phyloP scores from a whole-genome alignment of 2,329 filamentous ascomycete genomes.

The Mollisia scopiformis region DNA sequence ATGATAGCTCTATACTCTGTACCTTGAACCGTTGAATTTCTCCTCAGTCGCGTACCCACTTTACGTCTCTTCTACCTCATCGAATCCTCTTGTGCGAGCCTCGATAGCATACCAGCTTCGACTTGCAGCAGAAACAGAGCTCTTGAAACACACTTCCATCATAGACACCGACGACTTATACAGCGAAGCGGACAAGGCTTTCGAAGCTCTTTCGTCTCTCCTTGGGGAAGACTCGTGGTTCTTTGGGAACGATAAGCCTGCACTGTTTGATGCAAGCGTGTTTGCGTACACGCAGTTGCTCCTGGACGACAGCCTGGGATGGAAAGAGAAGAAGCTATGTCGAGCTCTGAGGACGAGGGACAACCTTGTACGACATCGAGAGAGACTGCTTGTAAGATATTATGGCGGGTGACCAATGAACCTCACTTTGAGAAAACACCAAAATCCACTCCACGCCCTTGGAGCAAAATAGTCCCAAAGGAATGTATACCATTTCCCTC shows the following conservation, averaged over 20 bases:
- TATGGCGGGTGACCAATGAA: slow-evolving; percentile 29
- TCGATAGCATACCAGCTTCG: slow-evolving; percentile 69
- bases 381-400: slow-evolving; percentile 52
- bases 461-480: too few species aligned
- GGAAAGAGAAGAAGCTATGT: slow-evolving; percentile 64
- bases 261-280: slow-evolving; percentile 83
- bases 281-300: slow-evolving; percentile 90
- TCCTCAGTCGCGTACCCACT: slow-evolving; percentile 65
- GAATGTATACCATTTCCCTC: too few species aligned
- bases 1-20: slow-evolving; percentile 74
- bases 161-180: slow-evolving; percentile 61
- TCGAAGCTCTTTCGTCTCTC: slow-evolving; percentile 61
- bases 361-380: slow-evolving; percentile 67
- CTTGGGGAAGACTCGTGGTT: slow-evolving; percentile 64
- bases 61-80: slow-evolving; percentile 71
- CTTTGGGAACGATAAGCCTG: slow-evolving; percentile 57
- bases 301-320: slow-evolving; percentile 59
- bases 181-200: slow-evolving; percentile 62
- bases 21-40: slow-evolving; percentile 72
- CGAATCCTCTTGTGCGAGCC: slow-evolving; percentile 63
- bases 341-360: slow-evolving; percentile 58
- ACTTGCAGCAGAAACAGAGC: slow-evolving; percentile 72
- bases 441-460: neutral
- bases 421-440: neutral
- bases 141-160: slow-evolving; percentile 64